Conservation (phyloP, 495 filamentous ascomycete species). For the Penicillium antarcticum region DNA sequence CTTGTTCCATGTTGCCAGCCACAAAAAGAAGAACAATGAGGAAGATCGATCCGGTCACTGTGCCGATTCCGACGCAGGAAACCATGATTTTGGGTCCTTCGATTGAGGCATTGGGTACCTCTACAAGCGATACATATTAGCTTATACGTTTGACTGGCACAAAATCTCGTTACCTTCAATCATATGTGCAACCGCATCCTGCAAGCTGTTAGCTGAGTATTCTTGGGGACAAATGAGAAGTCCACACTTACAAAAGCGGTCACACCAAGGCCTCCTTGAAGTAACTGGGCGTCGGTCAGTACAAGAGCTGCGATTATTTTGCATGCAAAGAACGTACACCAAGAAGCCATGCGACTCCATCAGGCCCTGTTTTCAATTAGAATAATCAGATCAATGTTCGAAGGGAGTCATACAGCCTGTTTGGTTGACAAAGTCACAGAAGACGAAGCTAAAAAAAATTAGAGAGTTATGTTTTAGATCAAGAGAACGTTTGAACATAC, state of each 20-base stretch:
- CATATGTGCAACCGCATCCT: slow-evolving; percentile 51
- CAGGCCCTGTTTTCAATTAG: slow-evolving; percentile 41
- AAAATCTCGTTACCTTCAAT: slow-evolving; percentile 28
- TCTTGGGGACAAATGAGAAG: background rate
- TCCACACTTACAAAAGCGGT: slow-evolving; percentile 47
- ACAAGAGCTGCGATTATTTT: background rate
- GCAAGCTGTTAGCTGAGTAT: background rate
- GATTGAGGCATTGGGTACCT: slow-evolving; percentile 62
- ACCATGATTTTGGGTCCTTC: slow-evolving; percentile 70
- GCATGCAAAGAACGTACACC: slow-evolving; percentile 29
- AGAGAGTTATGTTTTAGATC: slow-evolving; percentile 34
- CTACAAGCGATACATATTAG: slow-evolving; percentile 22
- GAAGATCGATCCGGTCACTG: slow-evolving; percentile 64
- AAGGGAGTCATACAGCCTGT: slow-evolving; percentile 42
- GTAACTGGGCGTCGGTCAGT: slow-evolving; percentile 26
- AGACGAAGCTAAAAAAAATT: slow-evolving; percentile 51
- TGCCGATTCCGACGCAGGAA: slow-evolving; percentile 64
- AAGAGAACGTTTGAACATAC: slow-evolving; percentile 40
- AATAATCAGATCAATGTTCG: background rate
- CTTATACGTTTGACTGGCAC: background rate
- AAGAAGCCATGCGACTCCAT: slow-evolving; percentile 58
- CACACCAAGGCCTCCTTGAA: slow-evolving; percentile 57
- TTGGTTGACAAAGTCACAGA: slow-evolving; percentile 52
- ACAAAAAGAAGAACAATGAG: slow-evolving; percentile 61
- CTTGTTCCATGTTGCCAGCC: slow-evolving; percentile 49